Conservation (phyloP, 2,329 filamentous ascomycete species). For the Volutella citrinella region DNA sequence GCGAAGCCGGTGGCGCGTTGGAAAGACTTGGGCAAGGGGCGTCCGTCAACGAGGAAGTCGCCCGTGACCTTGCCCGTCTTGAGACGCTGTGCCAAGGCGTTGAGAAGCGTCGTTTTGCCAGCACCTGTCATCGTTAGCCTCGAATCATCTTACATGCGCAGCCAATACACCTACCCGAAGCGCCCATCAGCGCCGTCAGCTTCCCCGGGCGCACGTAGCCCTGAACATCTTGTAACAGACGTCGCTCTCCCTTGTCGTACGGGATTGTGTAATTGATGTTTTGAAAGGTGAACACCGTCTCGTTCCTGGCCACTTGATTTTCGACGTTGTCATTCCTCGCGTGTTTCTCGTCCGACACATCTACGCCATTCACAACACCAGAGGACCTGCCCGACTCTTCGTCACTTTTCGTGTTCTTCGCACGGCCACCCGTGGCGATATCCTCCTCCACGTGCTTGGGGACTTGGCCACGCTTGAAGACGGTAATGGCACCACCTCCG, state of each 20-base stretch:
- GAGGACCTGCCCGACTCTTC: slow-evolving; percentile 40
- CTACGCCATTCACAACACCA: slow-evolving; percentile 25
- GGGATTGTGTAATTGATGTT: slow-evolving; percentile 49
- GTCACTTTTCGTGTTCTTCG: slow-evolving; percentile 41
- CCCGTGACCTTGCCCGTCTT: slow-evolving; percentile 75
- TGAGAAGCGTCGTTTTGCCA: slow-evolving; percentile 73
- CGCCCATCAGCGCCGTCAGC: slow-evolving; percentile 73
- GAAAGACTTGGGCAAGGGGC: slow-evolving; percentile 69
- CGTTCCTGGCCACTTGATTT: slow-evolving; percentile 56
- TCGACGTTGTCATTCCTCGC: slow-evolving; percentile 22
- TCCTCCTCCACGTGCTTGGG: slow-evolving; percentile 55
- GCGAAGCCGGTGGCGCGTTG: slow-evolving; percentile 73
- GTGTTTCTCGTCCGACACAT: slow-evolving; percentile 20
- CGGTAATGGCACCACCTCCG: slow-evolving; percentile 56
- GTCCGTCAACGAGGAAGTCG: slow-evolving; percentile 76
- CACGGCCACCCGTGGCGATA: slow-evolving; percentile 48
- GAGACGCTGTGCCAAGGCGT: slow-evolving; percentile 70
- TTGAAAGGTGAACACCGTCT: slow-evolving; percentile 54
- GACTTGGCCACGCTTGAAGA: slow-evolving; percentile 62
- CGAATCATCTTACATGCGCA: background rate
- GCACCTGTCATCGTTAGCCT: slow-evolving; percentile 25
- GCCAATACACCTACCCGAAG: slow-evolving; percentile 34
- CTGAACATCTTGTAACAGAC: slow-evolving; percentile 71
- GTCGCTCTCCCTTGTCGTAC: slow-evolving; percentile 61
- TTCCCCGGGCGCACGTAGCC: slow-evolving; percentile 85